phyloP scores from a whole-genome alignment of 371 early-diverging fungal genomes.

The Mucor velutinosus region DNA sequence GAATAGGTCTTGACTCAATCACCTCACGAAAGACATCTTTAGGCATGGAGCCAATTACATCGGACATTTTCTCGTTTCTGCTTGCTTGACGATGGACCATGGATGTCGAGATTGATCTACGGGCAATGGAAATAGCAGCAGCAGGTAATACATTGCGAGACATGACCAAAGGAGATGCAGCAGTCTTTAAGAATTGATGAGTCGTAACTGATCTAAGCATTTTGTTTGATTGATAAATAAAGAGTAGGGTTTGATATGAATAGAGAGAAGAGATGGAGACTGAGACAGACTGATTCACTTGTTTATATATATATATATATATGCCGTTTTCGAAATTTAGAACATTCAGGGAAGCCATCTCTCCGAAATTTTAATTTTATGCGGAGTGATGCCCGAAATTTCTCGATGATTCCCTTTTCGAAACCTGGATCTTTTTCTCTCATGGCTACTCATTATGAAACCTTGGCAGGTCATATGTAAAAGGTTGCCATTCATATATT shows the following conservation, averaged over 20 bases:
- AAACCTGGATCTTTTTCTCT: background rate
- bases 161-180: background rate
- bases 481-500: background rate
- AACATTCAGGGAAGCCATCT: background rate
- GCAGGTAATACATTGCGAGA: conserved; percentile 4
- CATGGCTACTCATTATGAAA: background rate
- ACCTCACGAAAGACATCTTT: conserved; percentile 31
- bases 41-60: conserved; percentile 7
- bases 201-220: conserved; percentile 1
- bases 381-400: background rate
- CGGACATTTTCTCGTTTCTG: background rate
- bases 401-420: background rate
- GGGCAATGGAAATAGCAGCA: background rate
- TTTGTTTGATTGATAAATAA: background rate
- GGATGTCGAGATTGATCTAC: background rate
- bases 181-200: conserved; percentile 7
- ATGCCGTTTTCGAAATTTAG: background rate
- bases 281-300: background rate
- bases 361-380: background rate
- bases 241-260: background rate
- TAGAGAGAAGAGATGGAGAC: background rate
- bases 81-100: background rate
- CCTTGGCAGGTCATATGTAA: background rate
- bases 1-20: conserved; percentile 55
- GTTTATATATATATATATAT: background rate